Evolutionary conservation across 2,329 filamentous ascomycete species (phyloP), one percentile per base, ranked within the genome.

Genomic region (Neopestalotiopsis clavispora): DNA sequence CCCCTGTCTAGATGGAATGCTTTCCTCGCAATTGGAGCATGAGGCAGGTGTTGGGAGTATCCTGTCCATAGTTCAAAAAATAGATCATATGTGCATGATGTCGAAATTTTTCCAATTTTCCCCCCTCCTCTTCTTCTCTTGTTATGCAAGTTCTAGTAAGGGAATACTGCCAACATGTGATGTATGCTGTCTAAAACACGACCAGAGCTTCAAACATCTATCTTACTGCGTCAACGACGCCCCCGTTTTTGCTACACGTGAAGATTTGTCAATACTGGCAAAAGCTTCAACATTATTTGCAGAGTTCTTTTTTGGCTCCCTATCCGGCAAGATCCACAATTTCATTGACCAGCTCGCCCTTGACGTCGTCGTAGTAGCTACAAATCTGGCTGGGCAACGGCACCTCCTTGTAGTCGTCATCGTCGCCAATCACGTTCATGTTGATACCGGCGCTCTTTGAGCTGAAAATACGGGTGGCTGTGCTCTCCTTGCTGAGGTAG

Each of bases 291-390:
- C 9, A 52, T 52, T 52, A 38, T 52, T 52, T 20, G 14, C 45
- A 9, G 45, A 17, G 6, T n/a, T 23, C 45, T 52, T 52, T n/a
- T 6, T 17, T n/a, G n/a, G 45, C 20, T 38, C 6, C 34, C 77
- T 86, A 98, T 68, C 95, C 95, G 72, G 93, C 90, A 83, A 98
- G 95, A 76, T 96, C 94, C 20, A 99, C 96, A 80, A 99, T 98
- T 86, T 98, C 95, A 77, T 90, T 97, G 34, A 95, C 88, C 71
- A 98, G 78, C 72, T 92, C 90, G 28, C 93, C 92, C 80, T 94
- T 88, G 65, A 78, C 84, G 80, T 91, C 78, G 69, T 93, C 84
- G 89, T 86, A 87, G 86, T 93, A 85, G 78, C 94, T 89, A 80
- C 94, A 90, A 76, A 98, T 92, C 85, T 99, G 96, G 77, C 95